Evolutionary conservation across 345 rosid species (phyloP).

Genomic region (Excoecaria cochinchinensis): DNA sequence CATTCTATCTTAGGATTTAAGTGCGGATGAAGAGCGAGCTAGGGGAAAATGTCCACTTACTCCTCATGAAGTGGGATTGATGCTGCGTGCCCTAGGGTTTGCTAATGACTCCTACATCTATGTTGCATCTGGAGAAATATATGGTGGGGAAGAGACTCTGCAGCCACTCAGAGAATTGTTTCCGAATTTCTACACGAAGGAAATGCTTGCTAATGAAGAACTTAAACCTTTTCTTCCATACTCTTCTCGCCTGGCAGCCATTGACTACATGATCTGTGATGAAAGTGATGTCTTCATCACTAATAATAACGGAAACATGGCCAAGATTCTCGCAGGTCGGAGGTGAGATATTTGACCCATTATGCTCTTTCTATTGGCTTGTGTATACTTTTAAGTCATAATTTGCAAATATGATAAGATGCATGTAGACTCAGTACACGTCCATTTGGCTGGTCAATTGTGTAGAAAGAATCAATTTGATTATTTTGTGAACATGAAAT

Average conservation of each 20-base stretch:
- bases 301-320: conserved; percentile 98
- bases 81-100: conserved; percentile 96
- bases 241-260: conserved; percentile 92
- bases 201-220: conserved; percentile 78
- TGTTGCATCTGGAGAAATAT: conserved; percentile 98
- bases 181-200: conserved; percentile 93
- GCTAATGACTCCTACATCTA: conserved; percentile 76
- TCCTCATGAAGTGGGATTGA: conserved; percentile 94
- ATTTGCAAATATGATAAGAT: not conserved
- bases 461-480: not conserved
- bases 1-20: conserved; percentile 58
- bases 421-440: not conserved
- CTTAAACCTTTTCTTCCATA: conserved; percentile 69
- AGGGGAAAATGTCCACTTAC: conserved; percentile 97
- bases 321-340: conserved; percentile 96
- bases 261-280: conserved; percentile 88
- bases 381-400: not conserved
- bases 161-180: conserved; percentile 81
- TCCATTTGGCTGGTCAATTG: not conserved
- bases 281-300: conserved; percentile 95
- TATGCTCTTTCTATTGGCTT: not conserved
- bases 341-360: conserved; percentile 54
- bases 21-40: conserved; percentile 78
- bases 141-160: conserved; percentile 90
- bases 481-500: not conserved